These are phyloP conservation scores for Monosiga brevicollis DNA, from an alignment of 78 protist species.

Conservation along the genomic window DNA sequence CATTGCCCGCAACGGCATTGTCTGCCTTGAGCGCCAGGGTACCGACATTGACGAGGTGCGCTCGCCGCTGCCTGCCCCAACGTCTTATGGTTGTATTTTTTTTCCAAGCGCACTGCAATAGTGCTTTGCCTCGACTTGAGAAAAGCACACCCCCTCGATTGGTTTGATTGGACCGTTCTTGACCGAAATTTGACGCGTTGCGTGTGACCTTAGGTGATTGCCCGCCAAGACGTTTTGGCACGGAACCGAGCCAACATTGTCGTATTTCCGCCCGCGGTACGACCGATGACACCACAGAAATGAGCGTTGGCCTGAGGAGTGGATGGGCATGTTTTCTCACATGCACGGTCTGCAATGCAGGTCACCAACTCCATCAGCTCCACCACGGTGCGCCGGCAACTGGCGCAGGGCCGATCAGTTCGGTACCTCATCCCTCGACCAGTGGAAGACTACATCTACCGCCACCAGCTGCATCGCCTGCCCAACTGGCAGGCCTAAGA, in stretches of 20 bases:
- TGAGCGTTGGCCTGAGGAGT: not conserved
- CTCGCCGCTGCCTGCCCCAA: not conserved
- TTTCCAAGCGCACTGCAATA: not conserved
- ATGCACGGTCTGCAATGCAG: not conserved
- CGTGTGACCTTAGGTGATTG: too few relatives aligned
- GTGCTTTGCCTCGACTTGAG: too few relatives aligned
- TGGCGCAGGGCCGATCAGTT: not conserved
- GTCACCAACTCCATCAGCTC: constrained; percentile 6
- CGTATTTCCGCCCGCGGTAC: too few relatives aligned
- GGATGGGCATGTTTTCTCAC: not conserved
- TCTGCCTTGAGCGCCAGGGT: constrained; percentile 3
- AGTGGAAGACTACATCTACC: not conserved
- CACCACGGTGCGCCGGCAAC: constrained; percentile 7
- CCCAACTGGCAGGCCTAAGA: not conserved
- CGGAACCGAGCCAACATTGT: too few relatives aligned
- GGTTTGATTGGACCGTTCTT: too few relatives aligned
- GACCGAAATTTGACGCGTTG: too few relatives aligned
- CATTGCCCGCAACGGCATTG: not conserved
- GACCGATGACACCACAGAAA: not conserved
- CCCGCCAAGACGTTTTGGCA: too few relatives aligned
- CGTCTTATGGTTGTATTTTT: not conserved
- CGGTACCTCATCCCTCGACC: not conserved
- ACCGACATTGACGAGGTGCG: not conserved
- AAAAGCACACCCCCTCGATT: too few relatives aligned
- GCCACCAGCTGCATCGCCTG: not conserved